Conservation (phyloP, 164 flowering plant genomes). For the Stephania japonica region DNA sequence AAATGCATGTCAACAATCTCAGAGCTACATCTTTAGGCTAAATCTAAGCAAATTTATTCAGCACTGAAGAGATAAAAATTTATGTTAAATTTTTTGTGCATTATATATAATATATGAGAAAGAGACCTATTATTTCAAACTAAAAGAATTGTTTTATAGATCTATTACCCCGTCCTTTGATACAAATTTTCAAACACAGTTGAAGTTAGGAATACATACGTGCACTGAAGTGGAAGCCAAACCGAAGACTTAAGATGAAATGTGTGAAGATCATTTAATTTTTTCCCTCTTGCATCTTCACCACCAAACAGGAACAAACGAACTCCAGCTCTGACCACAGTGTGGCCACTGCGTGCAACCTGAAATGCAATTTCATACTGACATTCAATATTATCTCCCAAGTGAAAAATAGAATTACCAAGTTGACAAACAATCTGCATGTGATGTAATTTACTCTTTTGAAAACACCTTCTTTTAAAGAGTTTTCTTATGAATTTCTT, state of each 20-base stretch:
- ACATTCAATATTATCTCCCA: background rate
- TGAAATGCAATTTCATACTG: constrained; percentile 22
- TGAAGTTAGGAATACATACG: constrained; percentile 46
- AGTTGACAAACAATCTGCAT: too few relatives aligned
- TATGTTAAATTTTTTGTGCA: background rate
- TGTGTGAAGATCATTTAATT: constrained; percentile 95
- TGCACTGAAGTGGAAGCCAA: constrained; percentile 98
- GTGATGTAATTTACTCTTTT: too few relatives aligned
- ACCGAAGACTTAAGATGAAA: constrained; percentile 90
- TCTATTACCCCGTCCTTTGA: background rate
- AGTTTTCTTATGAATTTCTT: too few relatives aligned
- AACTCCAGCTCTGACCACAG: constrained; percentile 75
- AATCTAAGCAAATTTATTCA: background rate
- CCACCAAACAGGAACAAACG: constrained; percentile 90
- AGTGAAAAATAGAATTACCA: background rate
- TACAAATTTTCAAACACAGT: background rate
- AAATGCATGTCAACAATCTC: constrained; percentile 2
- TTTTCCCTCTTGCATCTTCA: constrained; percentile 80
- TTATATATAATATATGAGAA: background rate
- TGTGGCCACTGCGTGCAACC: constrained; percentile 91
- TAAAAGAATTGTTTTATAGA: background rate
- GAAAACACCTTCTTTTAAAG: too few relatives aligned
- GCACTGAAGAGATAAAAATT: background rate
- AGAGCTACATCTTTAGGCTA: background rate
- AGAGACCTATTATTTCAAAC: background rate